Conservation (phyloP, 2,329 filamentous ascomycete species). For the Alternaria rosae region DNA sequence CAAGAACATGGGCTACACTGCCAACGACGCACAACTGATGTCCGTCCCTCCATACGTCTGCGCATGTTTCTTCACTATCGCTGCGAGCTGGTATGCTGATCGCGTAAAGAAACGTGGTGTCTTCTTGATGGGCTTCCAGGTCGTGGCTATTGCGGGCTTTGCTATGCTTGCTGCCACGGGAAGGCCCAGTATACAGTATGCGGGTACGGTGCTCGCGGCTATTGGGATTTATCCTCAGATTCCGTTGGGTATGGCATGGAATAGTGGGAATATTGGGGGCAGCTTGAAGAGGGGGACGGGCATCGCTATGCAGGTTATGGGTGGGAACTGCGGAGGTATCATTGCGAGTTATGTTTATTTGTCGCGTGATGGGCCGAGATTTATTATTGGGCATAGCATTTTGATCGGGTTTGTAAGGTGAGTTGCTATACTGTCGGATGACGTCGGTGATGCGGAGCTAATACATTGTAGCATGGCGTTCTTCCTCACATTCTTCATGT, state of each 20-base stretch:
- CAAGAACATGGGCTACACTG: conserved; percentile 66
- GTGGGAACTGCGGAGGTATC: conserved; percentile 76
- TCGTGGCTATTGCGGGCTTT: conserved; percentile 63
- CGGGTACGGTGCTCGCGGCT: conserved; percentile 45
- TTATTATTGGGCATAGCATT: conserved; percentile 56
- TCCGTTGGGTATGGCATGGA: conserved; percentile 65
- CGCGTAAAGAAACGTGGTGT: conserved; percentile 37
- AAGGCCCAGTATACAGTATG: conserved; percentile 41
- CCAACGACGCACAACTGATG: conserved; percentile 48
- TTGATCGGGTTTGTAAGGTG: conserved; percentile 55
- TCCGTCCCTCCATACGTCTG: conserved; percentile 67
- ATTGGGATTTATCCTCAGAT: conserved; percentile 63
- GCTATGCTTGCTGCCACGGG: conserved; percentile 39
- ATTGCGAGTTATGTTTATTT: conserved; percentile 62
- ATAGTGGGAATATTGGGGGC: conserved; percentile 65
- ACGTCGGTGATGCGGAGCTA: neutral
- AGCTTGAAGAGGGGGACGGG: conserved; percentile 63
- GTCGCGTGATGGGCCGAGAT: conserved; percentile 53
- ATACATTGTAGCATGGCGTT: conserved; percentile 54
- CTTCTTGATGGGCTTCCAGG: conserved; percentile 43
- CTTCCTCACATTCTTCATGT: conserved; percentile 63
- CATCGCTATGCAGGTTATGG: conserved; percentile 64
- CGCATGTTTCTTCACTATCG: conserved; percentile 47
- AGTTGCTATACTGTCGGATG: conserved; percentile 7
- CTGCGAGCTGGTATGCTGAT: conserved; percentile 41